Evolutionary conservation across 2,329 filamentous ascomycete genomes (phyloP).

Genomic region (Beauveria medogensis): DNA sequence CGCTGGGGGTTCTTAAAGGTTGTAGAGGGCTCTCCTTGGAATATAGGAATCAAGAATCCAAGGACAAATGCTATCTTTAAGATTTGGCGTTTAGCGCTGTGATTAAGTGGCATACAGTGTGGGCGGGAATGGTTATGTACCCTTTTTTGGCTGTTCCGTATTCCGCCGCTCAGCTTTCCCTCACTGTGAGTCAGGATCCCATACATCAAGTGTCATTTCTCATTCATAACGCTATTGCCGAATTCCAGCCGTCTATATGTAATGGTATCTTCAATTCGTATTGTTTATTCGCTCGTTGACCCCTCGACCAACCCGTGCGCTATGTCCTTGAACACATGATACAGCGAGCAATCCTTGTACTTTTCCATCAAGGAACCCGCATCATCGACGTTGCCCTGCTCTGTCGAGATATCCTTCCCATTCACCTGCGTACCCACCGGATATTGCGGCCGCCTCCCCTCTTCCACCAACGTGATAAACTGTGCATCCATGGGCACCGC

Average conservation of each 20-base stretch:
- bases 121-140: too few species aligned
- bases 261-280: not conserved
- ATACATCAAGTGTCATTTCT: not conserved
- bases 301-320: constrained; percentile 34
- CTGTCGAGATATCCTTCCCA: constrained; percentile 44
- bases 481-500: constrained; percentile 87
- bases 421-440: constrained; percentile 58
- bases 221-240: not conserved
- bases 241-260: not conserved
- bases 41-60: too few species aligned
- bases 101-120: too few species aligned
- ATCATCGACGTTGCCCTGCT: constrained; percentile 15
- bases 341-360: constrained; percentile 64
- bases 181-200: too few species aligned
- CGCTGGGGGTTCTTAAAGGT: too few species aligned
- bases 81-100: too few species aligned
- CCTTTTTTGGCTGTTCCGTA: too few species aligned
- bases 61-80: too few species aligned
- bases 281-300: constrained; percentile 10
- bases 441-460: constrained; percentile 55
- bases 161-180: too few species aligned
- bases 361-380: constrained; percentile 54
- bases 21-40: too few species aligned
- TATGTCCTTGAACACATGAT: constrained; percentile 59
- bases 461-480: constrained; percentile 82